These are phyloP conservation scores for Casuarina cunninghamiana DNA, from an alignment of 306 rosid species.

Conservation along the genomic window DNA sequence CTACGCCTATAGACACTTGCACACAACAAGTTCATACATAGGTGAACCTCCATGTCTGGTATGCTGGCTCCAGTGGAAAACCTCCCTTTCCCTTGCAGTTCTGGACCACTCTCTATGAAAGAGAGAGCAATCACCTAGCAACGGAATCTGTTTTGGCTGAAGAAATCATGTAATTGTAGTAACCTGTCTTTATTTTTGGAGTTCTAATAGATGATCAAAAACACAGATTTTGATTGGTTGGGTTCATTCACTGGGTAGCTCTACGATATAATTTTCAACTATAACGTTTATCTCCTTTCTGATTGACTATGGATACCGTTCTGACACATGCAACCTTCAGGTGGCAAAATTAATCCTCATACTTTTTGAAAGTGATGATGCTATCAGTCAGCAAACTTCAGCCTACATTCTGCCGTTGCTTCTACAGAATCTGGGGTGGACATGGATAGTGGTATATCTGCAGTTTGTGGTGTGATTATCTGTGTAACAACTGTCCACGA, in stretches of 20 bases:
- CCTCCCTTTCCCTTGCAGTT: not conserved
- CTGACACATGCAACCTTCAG: not conserved
- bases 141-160: not conserved
- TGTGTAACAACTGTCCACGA: not conserved
- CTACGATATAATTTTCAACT: not conserved
- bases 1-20: not conserved
- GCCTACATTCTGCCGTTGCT: not conserved
- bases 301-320: not conserved
- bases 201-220: not conserved
- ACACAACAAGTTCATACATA: not conserved
- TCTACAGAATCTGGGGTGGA: not conserved
- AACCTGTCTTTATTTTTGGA: not conserved
- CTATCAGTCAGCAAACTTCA: not conserved
- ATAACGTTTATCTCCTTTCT: not conserved
- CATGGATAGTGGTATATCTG: not conserved
- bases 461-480: not conserved
- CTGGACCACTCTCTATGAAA: not conserved
- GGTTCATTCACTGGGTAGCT: not conserved
- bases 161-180: not conserved
- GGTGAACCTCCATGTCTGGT: not conserved
- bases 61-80: not conserved
- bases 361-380: not conserved
- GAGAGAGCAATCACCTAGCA: not conserved
- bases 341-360: not conserved
- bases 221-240: not conserved